A percentile compares a stretch with the other conserved stretches of the same genome.
phyloP scores from a whole-genome alignment of 345 rosid species.

The Sisymbrium altissimum region DNA sequence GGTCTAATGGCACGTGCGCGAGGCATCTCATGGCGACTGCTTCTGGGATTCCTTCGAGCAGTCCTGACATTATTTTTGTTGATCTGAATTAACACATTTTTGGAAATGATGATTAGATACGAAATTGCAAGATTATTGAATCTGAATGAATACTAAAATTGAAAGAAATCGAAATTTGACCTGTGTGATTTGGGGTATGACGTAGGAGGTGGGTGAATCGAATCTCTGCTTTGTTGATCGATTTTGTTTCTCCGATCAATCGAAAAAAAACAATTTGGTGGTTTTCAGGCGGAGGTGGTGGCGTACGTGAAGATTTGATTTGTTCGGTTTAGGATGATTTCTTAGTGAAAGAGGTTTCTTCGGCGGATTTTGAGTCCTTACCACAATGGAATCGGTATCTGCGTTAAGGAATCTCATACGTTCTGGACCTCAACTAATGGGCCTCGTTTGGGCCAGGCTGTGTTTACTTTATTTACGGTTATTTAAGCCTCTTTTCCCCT shows the following conservation, averaged over 20 bases:
- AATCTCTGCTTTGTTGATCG: not conserved
- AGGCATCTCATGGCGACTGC: slow-evolving; percentile 91
- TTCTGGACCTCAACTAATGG: not conserved
- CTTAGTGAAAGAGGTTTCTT: slow-evolving; percentile 13
- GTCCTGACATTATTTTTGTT: slow-evolving; percentile 59
- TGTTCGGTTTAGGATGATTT: not conserved
- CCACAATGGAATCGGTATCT: slow-evolving; percentile 20
- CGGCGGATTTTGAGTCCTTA: slow-evolving; percentile 7
- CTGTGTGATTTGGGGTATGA: not conserved
- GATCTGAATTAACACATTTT: slow-evolving; percentile 3
- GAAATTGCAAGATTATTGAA: not conserved
- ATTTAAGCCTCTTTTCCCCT: too few relatives aligned
- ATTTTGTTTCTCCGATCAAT: not conserved
- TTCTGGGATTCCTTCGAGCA: slow-evolving; percentile 90
- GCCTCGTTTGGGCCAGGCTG: not conserved
- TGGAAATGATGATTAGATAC: not conserved
- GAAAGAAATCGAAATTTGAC: not conserved
- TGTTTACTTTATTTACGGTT: too few relatives aligned
- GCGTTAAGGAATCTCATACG: not conserved
- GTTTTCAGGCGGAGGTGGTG: too few relatives aligned
- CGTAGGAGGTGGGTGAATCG: not conserved
- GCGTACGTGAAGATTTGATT: not conserved
- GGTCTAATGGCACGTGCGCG: slow-evolving; percentile 77
- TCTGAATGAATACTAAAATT: not conserved
- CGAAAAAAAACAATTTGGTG: not conserved